These are phyloP conservation scores for Sporothrix pseudoabietina DNA, from an alignment of 2,329 filamentous ascomycete species.

Conservation along the genomic window DNA sequence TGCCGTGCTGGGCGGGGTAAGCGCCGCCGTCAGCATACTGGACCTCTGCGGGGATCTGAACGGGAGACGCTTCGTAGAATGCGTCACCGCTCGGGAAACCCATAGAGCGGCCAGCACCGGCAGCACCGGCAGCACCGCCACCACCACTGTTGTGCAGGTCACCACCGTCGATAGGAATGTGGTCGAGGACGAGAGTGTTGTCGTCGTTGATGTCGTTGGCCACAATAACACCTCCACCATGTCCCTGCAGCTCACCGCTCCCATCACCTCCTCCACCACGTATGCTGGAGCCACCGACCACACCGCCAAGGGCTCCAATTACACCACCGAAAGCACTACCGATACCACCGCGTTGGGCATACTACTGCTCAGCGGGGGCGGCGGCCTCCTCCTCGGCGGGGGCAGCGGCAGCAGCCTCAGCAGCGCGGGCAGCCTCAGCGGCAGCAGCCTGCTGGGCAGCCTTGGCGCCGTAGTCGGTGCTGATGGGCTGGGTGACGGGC, in stretches of 20 bases:
- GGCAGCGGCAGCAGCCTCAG: conserved; percentile 43
- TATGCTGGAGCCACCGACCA: background rate
- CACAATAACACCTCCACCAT: background rate
- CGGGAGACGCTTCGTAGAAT: background rate
- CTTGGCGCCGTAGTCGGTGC: conserved; percentile 99
- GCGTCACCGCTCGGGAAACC: conserved; percentile 4
- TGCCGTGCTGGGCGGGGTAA: background rate
- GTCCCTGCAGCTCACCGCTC: background rate
- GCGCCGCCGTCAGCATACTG: conserved; percentile 8
- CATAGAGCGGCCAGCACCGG: background rate
- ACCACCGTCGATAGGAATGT: conserved; percentile 3
- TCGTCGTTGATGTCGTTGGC: conserved; percentile 5
- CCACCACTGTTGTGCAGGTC: background rate
- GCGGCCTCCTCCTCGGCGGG: conserved; percentile 59
- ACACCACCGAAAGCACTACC: background rate
- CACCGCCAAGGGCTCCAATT: background rate
- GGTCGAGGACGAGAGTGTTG: conserved; percentile 9
- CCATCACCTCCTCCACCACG: conserved; percentile 13
- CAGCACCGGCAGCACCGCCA: background rate
- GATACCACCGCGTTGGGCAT: conserved; percentile 32
- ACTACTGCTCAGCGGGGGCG: conserved; percentile 52
- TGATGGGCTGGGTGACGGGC: conserved; percentile 89
- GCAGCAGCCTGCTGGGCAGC: conserved; percentile 65
- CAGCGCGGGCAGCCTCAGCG: conserved; percentile 62
- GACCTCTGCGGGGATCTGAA: background rate